Evolutionary conservation across 352 stramenopile genomes (phyloP).

Genomic region (Pythium dissotocum): DNA sequence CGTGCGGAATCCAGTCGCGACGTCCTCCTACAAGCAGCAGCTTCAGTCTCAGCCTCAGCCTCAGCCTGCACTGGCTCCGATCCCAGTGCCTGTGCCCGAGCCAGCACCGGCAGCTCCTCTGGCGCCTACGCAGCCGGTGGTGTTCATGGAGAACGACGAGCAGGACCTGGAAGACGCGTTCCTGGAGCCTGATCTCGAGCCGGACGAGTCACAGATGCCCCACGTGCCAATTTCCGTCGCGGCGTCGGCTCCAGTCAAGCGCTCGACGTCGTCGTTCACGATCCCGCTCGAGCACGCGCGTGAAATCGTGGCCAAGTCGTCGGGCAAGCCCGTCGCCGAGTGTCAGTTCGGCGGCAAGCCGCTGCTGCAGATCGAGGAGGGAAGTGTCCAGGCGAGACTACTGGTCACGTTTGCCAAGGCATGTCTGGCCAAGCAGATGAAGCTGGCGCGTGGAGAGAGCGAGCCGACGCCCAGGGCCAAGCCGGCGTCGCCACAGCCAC

Average conservation of each 20-base stretch:
- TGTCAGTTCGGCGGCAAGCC: constrained; percentile 68
- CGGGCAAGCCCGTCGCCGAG: constrained; percentile 51
- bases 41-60: neutral
- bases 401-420: constrained; percentile 75
- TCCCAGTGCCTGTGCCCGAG: neutral
- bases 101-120: neutral
- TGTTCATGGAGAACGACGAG: constrained; percentile 7
- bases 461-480: constrained; percentile 13
- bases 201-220: constrained; percentile 19
- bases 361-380: constrained; percentile 61
- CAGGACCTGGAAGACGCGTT: constrained; percentile 5
- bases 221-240: constrained; percentile 25
- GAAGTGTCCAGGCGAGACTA: constrained; percentile 64
- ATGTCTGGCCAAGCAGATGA: constrained; percentile 65
- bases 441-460: constrained; percentile 18
- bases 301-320: constrained; percentile 57
- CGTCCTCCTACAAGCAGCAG: neutral
- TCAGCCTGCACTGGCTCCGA: neutral
- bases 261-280: constrained; percentile 22
- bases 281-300: constrained; percentile 28
- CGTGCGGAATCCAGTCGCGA: neutral
- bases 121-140: neutral
- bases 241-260: constrained; percentile 17
- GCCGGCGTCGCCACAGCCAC: constrained; percentile 8
- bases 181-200: constrained; percentile 13